Base-by-base conservation (phyloP, 768 basidiomycete genomes). In the Pluteus cervinus region DNA sequence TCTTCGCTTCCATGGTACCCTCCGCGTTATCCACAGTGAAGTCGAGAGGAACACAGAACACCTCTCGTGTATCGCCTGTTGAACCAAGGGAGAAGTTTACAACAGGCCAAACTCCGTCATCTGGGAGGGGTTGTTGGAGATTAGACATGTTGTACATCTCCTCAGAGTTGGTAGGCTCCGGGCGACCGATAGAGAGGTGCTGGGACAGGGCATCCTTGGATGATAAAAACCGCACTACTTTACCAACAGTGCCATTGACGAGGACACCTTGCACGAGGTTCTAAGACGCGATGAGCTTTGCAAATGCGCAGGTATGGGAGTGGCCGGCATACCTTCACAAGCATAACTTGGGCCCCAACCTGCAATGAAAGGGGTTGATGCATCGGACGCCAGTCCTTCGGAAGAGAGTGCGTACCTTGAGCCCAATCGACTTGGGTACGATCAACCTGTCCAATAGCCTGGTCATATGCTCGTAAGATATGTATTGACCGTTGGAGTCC, bases 321-420 rank as follows among this genome's bases (percentile, higher is more conserved):
- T n/a, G 33, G 14, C 12, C 26, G n/a, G 32, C 32, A 6, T 41
- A 77, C 82, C 67, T 84, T 84, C 46, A 84, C 68, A 2, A 86
- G 54, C 86, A 89, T 89, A 4, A 94, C 91, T 54, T 94, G 91
- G 3, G 88, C 86, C 9, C 81, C 82, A 36, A 81, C 65, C 75
- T 88, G n/a, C n/a, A n/a, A 11, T 9, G 28, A 41, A 37, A 29
- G 20, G 10, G 11, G 4, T n/a, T 40, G 24, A 33, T 14, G 28
- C 15, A 15, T 17, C 21, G 22, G 3, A 9, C 8, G 5, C 8
- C 16, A 26, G n/a, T 28, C n/a, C 31, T 40, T 33, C 21, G 35
- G 16, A 33, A 18, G 15, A 31, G 11, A 30, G 16, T 9, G 12
- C 6, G 14, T 24, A 75, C 76, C 60, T 79, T 80, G 26, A 78